Conservation (phyloP, 2,329 filamentous ascomycete genomes). For the Ophiostoma angusticollis region DNA sequence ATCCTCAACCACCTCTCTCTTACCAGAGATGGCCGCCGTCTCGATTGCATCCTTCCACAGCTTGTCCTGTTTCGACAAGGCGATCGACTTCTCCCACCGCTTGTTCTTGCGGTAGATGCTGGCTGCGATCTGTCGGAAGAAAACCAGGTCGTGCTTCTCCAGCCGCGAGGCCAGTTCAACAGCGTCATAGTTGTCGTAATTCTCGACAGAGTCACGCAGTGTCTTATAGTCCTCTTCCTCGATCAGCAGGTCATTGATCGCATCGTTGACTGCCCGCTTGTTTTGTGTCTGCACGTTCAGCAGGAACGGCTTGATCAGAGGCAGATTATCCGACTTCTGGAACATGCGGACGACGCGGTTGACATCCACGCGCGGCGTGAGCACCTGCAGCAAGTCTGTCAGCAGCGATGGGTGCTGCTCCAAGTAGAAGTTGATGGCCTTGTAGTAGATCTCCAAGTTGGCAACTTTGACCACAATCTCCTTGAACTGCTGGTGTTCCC, state of each 20-base stretch:
- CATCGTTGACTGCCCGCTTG: slow-evolving; percentile 95
- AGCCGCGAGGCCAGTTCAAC: slow-evolving; percentile 82
- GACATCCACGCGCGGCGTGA: slow-evolving; percentile 91
- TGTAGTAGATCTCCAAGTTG: slow-evolving; percentile 98
- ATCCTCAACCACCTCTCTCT: slow-evolving; percentile 88
- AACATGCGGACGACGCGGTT: slow-evolving; percentile 99
- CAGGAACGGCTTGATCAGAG: slow-evolving; percentile 96
- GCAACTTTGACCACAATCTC: slow-evolving; percentile 96
- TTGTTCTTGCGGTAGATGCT: slow-evolving; percentile 99
- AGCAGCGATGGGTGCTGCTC: slow-evolving; percentile 92
- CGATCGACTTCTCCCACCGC: slow-evolving; percentile 98
- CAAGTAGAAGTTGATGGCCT: slow-evolving; percentile 90
- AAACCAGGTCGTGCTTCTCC: slow-evolving; percentile 95
- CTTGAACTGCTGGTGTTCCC: slow-evolving; percentile 99
- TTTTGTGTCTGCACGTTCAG: slow-evolving; percentile 94
- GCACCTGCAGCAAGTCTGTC: slow-evolving; percentile 84
- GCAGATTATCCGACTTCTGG: slow-evolving; percentile 94
- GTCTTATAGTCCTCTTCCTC: slow-evolving; percentile 99
- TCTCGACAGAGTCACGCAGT: slow-evolving; percentile 89
- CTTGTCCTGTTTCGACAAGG: slow-evolving; percentile 97
- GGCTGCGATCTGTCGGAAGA: slow-evolving; percentile 97
- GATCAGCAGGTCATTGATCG: slow-evolving; percentile 93
- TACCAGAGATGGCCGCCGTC: slow-evolving; percentile 83
- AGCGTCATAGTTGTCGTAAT: slow-evolving; percentile 98
- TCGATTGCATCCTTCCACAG: slow-evolving; percentile 99